These are phyloP conservation scores for Solanum chilense DNA, from an alignment of 257 asterid species.

Conservation along the genomic window DNA sequence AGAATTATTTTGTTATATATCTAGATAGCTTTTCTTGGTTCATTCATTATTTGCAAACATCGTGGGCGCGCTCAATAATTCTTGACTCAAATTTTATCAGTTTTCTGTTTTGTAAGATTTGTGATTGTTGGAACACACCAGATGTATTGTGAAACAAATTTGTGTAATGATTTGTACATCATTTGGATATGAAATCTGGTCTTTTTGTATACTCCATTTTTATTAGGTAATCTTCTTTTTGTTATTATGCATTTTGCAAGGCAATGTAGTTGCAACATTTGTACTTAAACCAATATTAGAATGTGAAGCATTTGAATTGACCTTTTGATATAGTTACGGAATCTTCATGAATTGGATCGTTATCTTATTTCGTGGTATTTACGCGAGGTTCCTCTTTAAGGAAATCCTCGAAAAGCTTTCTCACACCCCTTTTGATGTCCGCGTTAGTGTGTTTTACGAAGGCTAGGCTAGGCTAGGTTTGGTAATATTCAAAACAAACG, in stretches of 20 bases:
- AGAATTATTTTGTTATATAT: slow-evolving; percentile 20
- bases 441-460: not conserved
- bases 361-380: not conserved
- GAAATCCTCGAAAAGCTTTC: not conserved
- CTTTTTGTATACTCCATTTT: not conserved
- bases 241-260: not conserved
- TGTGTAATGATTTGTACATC: not conserved
- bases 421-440: not conserved
- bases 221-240: not conserved
- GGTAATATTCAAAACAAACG: not conserved
- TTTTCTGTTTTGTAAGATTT: not conserved
- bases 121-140: not conserved
- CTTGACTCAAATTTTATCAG: not conserved
- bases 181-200: not conserved
- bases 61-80: not conserved
- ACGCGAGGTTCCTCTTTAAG: not conserved
- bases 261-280: not conserved
- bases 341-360: not conserved
- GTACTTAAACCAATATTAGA: not conserved
- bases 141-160: slow-evolving; percentile 3
- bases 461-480: too few species aligned
- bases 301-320: not conserved
- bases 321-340: not conserved
- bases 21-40: slow-evolving; percentile 16
- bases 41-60: slow-evolving; percentile 17